Evolutionary conservation across 2,329 filamentous ascomycete species (phyloP), one percentile per base, ranked within the genome.

Genomic region (Trichoderma asperellum): DNA sequence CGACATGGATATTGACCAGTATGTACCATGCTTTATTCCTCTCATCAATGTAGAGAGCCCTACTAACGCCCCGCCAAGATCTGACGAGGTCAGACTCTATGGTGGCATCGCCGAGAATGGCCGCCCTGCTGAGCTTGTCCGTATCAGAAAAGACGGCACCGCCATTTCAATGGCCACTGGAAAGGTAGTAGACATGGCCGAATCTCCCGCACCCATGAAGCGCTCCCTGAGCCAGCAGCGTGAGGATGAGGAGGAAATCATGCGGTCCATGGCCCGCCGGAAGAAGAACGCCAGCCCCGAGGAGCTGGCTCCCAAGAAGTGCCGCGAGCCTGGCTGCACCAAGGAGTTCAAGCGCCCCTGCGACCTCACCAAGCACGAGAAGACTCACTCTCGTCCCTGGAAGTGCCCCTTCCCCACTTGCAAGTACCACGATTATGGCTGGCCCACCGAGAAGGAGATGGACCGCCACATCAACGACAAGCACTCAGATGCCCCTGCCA

Each of bases 281-380:
- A 96, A 96, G 88, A 97, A 97, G 88, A 95, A 95, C 70, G 93
- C 93, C 43, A 91, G 89, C 63, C 91, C 92, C 6, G 92, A 95
- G 80, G 91, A 96, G 79, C 89, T 95, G 61, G 89, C 92, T 59
- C 91, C 88, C 68, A 90, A 95, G 81, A 89, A 88, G 75, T 97
- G 93, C 84, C 86, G 87, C 72, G 88, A 94, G 77, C 84, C 84
- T 5, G 88, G 88, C 52, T 98, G 95, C 82, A 89, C 88, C 80
- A 97, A 97, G 82, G 89, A 95, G 80, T 98, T 98, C 84, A 96
- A 96, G 82, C 91, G 96, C 71, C 93, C 93, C n/a, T 98, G 96
- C 81, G 96, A 99, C 79, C 84, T 98, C 70, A 97, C 94, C 73
- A 98, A 98, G 85, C 96, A 99, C 81, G 92, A 97, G 83, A 99